Percentiles rank a stretch among this genome's conserved stretches.
phyloP scores from a whole-genome alignment of 768 basidiomycete species.

The Mycena rosella region DNA sequence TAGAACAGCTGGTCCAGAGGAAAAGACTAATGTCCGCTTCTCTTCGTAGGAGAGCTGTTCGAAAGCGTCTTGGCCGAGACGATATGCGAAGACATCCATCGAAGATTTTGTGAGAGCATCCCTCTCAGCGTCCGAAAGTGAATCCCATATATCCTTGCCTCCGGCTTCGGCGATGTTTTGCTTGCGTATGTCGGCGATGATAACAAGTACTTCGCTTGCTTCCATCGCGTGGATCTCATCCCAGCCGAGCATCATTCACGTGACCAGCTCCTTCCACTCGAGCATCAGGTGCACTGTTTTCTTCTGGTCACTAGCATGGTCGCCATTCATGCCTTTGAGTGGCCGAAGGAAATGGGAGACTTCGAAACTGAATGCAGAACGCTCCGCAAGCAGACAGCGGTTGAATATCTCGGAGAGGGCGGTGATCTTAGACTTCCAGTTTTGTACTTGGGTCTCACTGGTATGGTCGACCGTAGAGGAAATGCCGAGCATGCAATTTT shows the following conservation, averaged over 20 bases:
- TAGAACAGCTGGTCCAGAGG: too few species aligned
- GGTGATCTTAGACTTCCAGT: conserved; percentile 7
- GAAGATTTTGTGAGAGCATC: conserved; percentile 5
- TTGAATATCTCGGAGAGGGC: neutral
- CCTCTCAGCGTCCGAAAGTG: conserved; percentile 25
- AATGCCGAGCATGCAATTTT: conserved; percentile 14
- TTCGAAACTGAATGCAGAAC: conserved; percentile 8
- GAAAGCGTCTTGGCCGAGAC: conserved; percentile 33
- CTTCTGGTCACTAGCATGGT: too few species aligned
- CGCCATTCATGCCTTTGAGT: conserved; percentile 9
- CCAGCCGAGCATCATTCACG: conserved; percentile 9
- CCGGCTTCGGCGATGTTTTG: conserved; percentile 16
- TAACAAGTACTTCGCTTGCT: neutral
- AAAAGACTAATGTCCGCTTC: conserved; percentile 36
- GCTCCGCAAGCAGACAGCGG: neutral
- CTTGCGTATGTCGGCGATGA: neutral
- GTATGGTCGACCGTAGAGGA: conserved; percentile 34
- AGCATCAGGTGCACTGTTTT: neutral
- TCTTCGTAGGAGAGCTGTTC: neutral
- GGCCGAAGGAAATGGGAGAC: conserved; percentile 11
- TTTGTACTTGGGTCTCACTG: conserved; percentile 36
- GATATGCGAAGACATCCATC: conserved; percentile 7
- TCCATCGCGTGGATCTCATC: conserved; percentile 2
- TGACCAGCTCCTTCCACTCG: neutral
- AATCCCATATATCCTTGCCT: conserved; percentile 11